Conservation (phyloP, 768 basidiomycete genomes). For the Lactarius psammicola region DNA sequence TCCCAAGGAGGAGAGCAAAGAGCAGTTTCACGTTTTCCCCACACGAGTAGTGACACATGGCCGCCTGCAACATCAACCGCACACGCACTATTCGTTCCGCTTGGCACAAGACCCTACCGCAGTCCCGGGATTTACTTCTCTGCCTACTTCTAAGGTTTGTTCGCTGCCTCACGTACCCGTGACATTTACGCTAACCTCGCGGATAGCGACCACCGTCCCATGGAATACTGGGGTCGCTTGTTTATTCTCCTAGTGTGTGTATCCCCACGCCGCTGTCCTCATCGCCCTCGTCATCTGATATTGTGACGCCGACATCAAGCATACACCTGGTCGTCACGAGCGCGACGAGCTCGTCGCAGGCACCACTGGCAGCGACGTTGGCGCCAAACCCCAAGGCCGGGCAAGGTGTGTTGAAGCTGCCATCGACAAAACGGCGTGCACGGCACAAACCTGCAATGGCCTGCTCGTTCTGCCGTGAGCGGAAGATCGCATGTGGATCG, state of each 20-base stretch:
- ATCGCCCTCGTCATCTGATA: conserved; percentile 21
- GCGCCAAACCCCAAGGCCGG: conserved; percentile 21
- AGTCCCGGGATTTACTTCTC: conserved; percentile 17
- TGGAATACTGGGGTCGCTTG: conserved; percentile 4
- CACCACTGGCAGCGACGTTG: background rate
- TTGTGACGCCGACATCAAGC: no score
- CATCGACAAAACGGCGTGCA: conserved; percentile 18
- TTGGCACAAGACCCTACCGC: conserved; percentile 23
- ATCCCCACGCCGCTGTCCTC: conserved; percentile 11
- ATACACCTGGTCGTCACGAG: background rate
- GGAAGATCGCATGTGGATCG: conserved; percentile 43
- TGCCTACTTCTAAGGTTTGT: conserved; percentile 18
- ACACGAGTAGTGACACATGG: no score
- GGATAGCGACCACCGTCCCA: conserved; percentile 16
- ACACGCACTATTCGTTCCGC: conserved; percentile 10
- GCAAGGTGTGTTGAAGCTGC: conserved; percentile 23
- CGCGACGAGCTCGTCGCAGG: background rate
- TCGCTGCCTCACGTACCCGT: conserved; percentile 3
- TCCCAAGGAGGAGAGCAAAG: no score
- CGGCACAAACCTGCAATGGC: conserved; percentile 34
- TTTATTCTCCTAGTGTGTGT: conserved; percentile 6
- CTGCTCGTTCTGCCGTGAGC: conserved; percentile 43
- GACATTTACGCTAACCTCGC: conserved; percentile 8
- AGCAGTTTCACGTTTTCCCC: no score
- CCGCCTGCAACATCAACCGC: conserved; percentile 7